Evolutionary conservation across 2,329 filamentous ascomycete genomes (phyloP).

Genomic region (Cercospora janseana): DNA sequence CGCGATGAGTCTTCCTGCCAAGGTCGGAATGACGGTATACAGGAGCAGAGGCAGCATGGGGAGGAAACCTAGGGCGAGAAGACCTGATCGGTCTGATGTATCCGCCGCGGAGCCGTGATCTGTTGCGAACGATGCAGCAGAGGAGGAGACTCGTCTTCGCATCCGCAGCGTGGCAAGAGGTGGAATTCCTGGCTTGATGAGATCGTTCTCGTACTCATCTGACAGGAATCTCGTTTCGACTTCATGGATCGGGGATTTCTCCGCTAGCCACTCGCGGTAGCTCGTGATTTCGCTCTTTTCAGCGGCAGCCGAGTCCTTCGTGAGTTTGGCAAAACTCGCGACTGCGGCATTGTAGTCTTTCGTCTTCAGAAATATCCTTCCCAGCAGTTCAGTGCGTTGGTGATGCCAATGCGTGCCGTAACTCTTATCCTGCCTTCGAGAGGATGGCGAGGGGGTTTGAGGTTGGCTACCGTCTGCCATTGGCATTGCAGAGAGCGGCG

Average conservation of each 20-base stretch:
- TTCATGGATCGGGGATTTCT: slow-evolving; percentile 56
- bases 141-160: no score
- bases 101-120: no score
- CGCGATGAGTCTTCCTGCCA: slow-evolving; percentile 43
- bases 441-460: slow-evolving; percentile 52
- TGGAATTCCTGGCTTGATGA: slow-evolving; percentile 44
- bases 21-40: slow-evolving; percentile 44
- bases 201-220: slow-evolving; percentile 51
- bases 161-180: background rate
- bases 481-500: background rate
- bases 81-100: background rate
- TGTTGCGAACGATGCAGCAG: no score
- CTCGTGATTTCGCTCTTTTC: slow-evolving; percentile 51
- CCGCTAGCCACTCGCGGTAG: slow-evolving; percentile 58
- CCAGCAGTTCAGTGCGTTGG: slow-evolving; percentile 60
- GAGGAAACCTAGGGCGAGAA: slow-evolving; percentile 30
- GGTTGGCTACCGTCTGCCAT: slow-evolving; percentile 19
- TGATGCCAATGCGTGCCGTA: slow-evolving; percentile 58
- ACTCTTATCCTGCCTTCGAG: slow-evolving; percentile 57
- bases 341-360: slow-evolving; percentile 66
- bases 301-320: slow-evolving; percentile 53
- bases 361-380: slow-evolving; percentile 63
- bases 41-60: slow-evolving; percentile 44
- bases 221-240: slow-evolving; percentile 59
- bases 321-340: slow-evolving; percentile 55